Base-by-base conservation (phyloP, 2,329 filamentous ascomycete genomes). In the Aspergillus pseudoterreus region DNA sequence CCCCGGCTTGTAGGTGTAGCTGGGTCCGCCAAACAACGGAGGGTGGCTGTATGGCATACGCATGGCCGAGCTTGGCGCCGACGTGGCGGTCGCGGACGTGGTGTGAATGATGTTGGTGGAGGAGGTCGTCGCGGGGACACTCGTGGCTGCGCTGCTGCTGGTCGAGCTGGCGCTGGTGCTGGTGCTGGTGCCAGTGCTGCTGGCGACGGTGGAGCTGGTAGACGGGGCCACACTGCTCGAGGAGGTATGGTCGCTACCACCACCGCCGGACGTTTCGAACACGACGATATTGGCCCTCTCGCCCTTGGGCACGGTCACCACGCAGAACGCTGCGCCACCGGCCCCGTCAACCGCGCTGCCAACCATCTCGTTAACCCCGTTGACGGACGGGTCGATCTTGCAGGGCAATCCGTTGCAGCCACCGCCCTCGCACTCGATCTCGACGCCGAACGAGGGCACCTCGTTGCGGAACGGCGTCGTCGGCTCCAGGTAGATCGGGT, bases 401-500 rank as follows among this genome's bases (percentile, higher is more conserved):
- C 88, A 92, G 8, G 88, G 88, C n/a, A 88, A 72, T 12, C 87
- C 87, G 61, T 84, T 84, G 75, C 88, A 92, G 51, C 78, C 73
- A 21, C 78, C 79, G 30, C 79, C 78, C 6, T 80, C 78, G 66
- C 88, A 92, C 63, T 85, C 82, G 58, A 92, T 83, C 67, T 82
- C 82, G 49, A 91, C 68, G 57, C 87, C 87, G 58, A 82, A 92
- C 5, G 74, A 77, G 6, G 88, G 87, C 57, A 80, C 78, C 17
- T 74, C 78, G 57, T 77, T 73, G 43, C 77, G 76, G 63, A 89
- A 76, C 46, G 57, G 81, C 71, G 61, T 77, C 62, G 71, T 58
- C 12, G 69, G 60, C 60, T 84, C 77, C 32, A 79, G 78, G 70
- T 83, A 92, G 55, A 89, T 86, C 21, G 88, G 88, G 70, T 92